Percentiles rank a stretch among this genome's conserved stretches.
phyloP scores from a whole-genome alignment of 139 green algal genomes.

The Eudorina sp. region DNA sequence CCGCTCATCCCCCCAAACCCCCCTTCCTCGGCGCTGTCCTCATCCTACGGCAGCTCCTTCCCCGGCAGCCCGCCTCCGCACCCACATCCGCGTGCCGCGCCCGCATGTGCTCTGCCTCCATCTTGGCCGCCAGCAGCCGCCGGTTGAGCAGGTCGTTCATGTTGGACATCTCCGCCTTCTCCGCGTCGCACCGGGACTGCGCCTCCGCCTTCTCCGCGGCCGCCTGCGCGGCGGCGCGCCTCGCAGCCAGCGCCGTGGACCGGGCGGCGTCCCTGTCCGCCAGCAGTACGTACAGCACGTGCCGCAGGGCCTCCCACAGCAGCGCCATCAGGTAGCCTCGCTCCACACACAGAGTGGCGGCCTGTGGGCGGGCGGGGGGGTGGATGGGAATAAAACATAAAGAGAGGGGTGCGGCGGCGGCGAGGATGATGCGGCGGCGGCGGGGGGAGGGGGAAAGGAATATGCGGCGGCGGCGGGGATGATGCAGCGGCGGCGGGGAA shows the following conservation, averaged over 20 bases:
- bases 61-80: background rate
- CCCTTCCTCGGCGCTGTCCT: too few species aligned
- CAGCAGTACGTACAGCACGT: slow-evolving; percentile 51
- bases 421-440: too few species aligned
- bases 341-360: slow-evolving; percentile 60
- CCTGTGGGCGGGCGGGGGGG: slow-evolving; percentile 13
- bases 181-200: background rate
- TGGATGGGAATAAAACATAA: too few species aligned
- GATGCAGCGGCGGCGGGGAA: too few species aligned
- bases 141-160: slow-evolving; percentile 57
- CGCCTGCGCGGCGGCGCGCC: background rate
- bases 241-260: slow-evolving; percentile 5
- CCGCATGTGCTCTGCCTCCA: slow-evolving; percentile 48
- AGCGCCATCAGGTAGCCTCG: slow-evolving; percentile 57
- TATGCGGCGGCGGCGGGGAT: too few species aligned
- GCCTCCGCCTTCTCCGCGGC: slow-evolving; percentile 11
- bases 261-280: slow-evolving; percentile 45
- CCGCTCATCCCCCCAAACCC: too few species aligned
- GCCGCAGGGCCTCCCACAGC: slow-evolving; percentile 54
- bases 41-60: too few species aligned
- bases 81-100: slow-evolving; percentile 26
- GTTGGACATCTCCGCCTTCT: slow-evolving; percentile 39
- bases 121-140: slow-evolving; percentile 47
- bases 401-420: too few species aligned
- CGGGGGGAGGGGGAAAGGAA: background rate